These are phyloP conservation scores for Globisporangium apiculatum DNA, from an alignment of 352 stramenopile genomes.

Conservation along the genomic window DNA sequence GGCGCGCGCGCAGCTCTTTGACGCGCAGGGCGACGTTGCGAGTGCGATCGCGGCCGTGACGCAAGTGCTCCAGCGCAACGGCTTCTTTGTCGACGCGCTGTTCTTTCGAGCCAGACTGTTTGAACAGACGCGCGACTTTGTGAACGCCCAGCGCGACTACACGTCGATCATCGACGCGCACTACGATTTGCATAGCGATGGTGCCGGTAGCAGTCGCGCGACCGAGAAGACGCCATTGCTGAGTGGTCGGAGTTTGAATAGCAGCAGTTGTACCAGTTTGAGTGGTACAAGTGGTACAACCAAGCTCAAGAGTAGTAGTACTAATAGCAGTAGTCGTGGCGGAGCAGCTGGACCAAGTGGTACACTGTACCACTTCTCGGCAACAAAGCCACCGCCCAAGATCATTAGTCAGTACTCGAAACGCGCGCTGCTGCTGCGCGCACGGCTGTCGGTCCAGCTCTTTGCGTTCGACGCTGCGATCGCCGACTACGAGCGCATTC, in stretches of 20 bases:
- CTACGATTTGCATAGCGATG: slow-evolving; percentile 27
- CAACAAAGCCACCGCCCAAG: slow-evolving; percentile 18
- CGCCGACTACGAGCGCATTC: slow-evolving; percentile 52
- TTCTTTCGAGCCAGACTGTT: slow-evolving; percentile 55
- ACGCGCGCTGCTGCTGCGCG: slow-evolving; percentile 45
- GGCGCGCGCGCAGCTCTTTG: slow-evolving; percentile 41
- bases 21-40: slow-evolving; percentile 29
- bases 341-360: background rate
- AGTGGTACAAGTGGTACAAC: no score
- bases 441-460: slow-evolving; percentile 36
- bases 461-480: slow-evolving; percentile 42
- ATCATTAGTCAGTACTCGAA: slow-evolving; percentile 49
- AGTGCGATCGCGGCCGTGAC: slow-evolving; percentile 50
- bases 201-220: background rate
- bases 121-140: slow-evolving; percentile 26
- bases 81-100: slow-evolving; percentile 69
- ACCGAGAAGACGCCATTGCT: slow-evolving; percentile 10
- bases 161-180: slow-evolving; percentile 64
- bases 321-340: background rate
- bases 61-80: slow-evolving; percentile 42
- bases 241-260: background rate
- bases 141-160: slow-evolving; percentile 50
- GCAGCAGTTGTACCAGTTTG: no score
- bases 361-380: background rate
- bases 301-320: slow-evolving; percentile 7